Evolutionary conservation across 225 moss, liverwort and hornwort genomes (phyloP), one percentile per base, ranked within the genome.

Genomic region (Rhytidiadelphus loreus): DNA sequence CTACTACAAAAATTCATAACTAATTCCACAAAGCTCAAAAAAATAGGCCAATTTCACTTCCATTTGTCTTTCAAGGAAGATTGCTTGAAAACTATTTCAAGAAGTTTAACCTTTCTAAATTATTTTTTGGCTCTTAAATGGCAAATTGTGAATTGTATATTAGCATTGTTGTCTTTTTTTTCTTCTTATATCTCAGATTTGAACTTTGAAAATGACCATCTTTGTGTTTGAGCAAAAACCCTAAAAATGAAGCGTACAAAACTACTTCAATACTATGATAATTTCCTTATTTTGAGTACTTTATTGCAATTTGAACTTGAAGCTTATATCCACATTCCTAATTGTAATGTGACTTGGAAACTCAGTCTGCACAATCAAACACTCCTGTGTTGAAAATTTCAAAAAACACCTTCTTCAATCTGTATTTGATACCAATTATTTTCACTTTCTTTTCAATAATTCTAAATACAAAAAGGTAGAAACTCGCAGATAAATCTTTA

Each of bases 401-500:
- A 30, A 41, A 25, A 28, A 29, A 30, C 4, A 61, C 4, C 2
- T 0, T 32, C 43, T 41, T 43, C n/a, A n/a, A n/a, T n/a, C 1
- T 32, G 3, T 11, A 11, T 44, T 23, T 46, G 2, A 63, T 35
- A 24, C 2, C 7, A 62, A 11, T 82, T 39, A 23, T 82, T 48
- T 24, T n/a, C n/a, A n/a, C n/a, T n/a, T n/a, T n/a, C n/a, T n/a
- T n/a, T 63, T 16, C 12, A 63, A 48, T 46, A 82, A 80, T 8
- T 58, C 7, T 7, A 4, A 11, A 30, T 62, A 4, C 0, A 20
- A 4, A 46, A n/a, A 4, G 11, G 24, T 46, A 5, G 7, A 41
- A 58, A 41, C 10, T 28, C 11, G 11, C 1, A 19, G 5, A 19
- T 8, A 35, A 32, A 46, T 46, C 11, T 35, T 46, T 32, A 81